Conservation (phyloP, 1,284 basidiomycete species). For the Ceratobasidium sp. region DNA sequence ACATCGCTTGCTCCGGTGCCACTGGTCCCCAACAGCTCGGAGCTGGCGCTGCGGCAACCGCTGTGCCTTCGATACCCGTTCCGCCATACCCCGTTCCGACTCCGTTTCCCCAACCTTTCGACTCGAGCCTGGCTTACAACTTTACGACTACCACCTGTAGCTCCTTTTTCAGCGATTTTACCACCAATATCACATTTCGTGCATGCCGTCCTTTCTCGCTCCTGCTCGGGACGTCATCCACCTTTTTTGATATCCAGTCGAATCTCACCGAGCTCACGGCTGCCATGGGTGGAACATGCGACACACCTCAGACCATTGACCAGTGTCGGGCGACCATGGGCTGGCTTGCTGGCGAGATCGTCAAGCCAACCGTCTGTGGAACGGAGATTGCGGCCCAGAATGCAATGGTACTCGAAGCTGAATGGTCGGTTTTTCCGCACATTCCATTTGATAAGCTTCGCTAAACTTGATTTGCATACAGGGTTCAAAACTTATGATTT, state of each 20-base stretch:
- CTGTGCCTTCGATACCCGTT: slow-evolving; percentile 44
- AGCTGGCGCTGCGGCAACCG: slow-evolving; percentile 12
- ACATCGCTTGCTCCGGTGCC: background rate
- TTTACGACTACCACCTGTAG: slow-evolving; percentile 49
- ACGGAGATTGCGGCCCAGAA: slow-evolving; percentile 41
- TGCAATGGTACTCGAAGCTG: slow-evolving; percentile 42
- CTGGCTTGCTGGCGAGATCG: slow-evolving; percentile 41
- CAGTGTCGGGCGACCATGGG: slow-evolving; percentile 41
- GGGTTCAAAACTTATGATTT: slow-evolving; percentile 44
- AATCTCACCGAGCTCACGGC: slow-evolving; percentile 50
- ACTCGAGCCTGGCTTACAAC: slow-evolving; percentile 49
- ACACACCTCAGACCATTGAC: slow-evolving; percentile 30
- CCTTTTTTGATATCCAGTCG: slow-evolving; percentile 46
- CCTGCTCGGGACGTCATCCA: slow-evolving; percentile 49
- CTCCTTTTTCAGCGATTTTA: slow-evolving; percentile 47
- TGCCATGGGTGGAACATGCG: slow-evolving; percentile 45
- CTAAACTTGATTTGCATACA: background rate
- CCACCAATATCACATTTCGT: slow-evolving; percentile 49
- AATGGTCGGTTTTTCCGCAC: slow-evolving; percentile 30
- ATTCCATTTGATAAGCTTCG: background rate
- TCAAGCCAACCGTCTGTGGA: slow-evolving; percentile 40
- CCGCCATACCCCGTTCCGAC: slow-evolving; percentile 44
- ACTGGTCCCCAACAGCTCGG: slow-evolving; percentile 6
- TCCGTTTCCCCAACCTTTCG: slow-evolving; percentile 50
- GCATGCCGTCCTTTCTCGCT: slow-evolving; percentile 53